Evolutionary conservation across 2,329 filamentous ascomycete species (phyloP).

Genomic region (Cytospora leucostoma): DNA sequence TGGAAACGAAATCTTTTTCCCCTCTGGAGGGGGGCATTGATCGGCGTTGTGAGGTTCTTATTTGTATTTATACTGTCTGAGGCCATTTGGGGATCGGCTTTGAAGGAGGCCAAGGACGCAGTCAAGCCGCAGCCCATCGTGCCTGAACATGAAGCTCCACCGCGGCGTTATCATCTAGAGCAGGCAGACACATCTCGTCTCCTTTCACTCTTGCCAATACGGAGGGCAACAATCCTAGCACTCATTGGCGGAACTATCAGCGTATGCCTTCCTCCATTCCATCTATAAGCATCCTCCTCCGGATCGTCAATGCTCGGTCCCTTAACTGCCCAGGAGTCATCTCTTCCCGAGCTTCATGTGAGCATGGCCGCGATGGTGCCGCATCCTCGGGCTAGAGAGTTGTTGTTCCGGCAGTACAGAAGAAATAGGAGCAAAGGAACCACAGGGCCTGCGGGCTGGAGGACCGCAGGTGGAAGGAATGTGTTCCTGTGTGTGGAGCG

Average conservation of each 20-base stretch:
- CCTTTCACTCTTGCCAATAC: not conserved
- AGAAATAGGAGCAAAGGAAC: not conserved
- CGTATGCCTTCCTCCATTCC: too few species aligned
- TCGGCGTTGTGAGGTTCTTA: not conserved
- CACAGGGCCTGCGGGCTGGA: not conserved
- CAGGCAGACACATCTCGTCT: slow-evolving; percentile 2
- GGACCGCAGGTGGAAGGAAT: not conserved
- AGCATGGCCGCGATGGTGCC: too few species aligned
- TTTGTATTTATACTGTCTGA: not conserved
- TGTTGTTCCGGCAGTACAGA: too few species aligned
- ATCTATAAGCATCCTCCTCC: too few species aligned
- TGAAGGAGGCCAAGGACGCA: not conserved
- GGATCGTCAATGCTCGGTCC: too few species aligned
- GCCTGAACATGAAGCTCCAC: not conserved
- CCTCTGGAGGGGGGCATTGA: not conserved
- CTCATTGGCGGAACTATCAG: too few species aligned
- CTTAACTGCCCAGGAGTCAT: too few species aligned
- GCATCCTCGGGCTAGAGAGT: too few species aligned
- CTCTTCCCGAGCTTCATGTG: too few species aligned
- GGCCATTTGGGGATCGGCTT: not conserved
- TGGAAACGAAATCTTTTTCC: not conserved
- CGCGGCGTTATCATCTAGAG: not conserved
- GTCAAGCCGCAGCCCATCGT: not conserved
- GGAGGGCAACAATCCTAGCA: not conserved
- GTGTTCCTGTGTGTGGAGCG: not conserved